phyloP scores from a whole-genome alignment of 2,329 filamentous ascomycete genomes.

The Fusarium sp. region DNA sequence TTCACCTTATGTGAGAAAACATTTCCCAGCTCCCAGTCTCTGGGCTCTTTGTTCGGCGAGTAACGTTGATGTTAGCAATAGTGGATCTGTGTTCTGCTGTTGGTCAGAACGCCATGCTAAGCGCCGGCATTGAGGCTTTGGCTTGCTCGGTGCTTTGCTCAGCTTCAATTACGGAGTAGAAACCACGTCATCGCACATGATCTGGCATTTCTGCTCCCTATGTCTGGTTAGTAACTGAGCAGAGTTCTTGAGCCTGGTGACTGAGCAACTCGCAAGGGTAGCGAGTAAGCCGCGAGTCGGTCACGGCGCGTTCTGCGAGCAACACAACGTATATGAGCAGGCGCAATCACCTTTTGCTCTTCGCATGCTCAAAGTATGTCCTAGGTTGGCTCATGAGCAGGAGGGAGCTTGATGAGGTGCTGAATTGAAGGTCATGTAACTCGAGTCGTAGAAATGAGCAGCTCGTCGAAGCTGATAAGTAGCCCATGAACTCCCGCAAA shows the following conservation, averaged over 20 bases:
- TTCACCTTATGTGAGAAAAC: fast-evolving
- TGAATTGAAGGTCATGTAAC: neutral
- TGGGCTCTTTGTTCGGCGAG: neutral
- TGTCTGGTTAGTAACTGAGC: fast-evolving
- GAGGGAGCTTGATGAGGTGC: no score
- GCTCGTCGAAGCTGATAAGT: no score
- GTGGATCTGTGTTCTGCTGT: fast-evolving
- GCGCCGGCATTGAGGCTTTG: neutral
- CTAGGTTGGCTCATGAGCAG: neutral
- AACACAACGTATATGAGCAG: fast-evolving
- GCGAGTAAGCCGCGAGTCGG: neutral
- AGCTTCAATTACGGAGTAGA: fast-evolving
- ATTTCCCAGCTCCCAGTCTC: fast-evolving
- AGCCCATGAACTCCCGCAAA: fast-evolving
- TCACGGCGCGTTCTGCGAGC: no score
- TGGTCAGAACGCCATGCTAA: neutral
- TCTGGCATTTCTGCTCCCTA: neutral
- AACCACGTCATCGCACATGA: fast-evolving
- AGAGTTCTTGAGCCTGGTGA: neutral
- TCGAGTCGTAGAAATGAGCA: no score
- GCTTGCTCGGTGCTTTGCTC: neutral
- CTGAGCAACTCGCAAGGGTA: neutral
- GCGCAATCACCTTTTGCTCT: fast-evolving
- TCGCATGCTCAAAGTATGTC: neutral
- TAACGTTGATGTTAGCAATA: fast-evolving